Conservation (phyloP, 2,329 filamentous ascomycete species). For the Alternaria sp. region DNA sequence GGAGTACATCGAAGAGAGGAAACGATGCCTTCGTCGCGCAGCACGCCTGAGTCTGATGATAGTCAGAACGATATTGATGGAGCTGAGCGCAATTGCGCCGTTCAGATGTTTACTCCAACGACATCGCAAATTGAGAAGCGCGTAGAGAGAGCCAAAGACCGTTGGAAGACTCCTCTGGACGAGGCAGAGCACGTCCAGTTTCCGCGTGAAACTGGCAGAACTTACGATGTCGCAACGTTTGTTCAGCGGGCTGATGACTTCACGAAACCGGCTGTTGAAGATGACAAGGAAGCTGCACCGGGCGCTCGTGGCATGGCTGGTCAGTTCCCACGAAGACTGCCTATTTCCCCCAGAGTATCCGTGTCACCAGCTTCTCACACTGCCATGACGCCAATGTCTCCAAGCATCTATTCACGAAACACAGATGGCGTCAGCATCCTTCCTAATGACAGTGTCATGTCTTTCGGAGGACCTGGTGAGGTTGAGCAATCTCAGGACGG, state of each 20-base stretch:
- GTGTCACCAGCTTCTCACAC: slow-evolving; percentile 13
- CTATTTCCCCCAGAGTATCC: slow-evolving; percentile 1
- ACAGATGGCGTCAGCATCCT: slow-evolving; percentile 48
- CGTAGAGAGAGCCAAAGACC: slow-evolving; percentile 46
- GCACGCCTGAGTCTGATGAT: slow-evolving; percentile 2
- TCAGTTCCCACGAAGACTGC: background rate
- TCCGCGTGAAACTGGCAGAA: slow-evolving; percentile 35
- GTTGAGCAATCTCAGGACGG: slow-evolving; percentile 13
- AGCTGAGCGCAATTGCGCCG: background rate
- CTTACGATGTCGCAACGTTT: slow-evolving; percentile 20
- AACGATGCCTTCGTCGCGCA: slow-evolving; percentile 8
- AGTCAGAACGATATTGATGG: background rate
- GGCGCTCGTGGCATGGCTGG: too few relatives aligned
- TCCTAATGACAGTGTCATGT: slow-evolving; percentile 43
- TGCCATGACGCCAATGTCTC: slow-evolving; percentile 47
- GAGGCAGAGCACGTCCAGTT: slow-evolving; percentile 37
- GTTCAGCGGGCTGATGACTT: background rate
- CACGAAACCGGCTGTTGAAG: background rate
- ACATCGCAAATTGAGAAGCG: slow-evolving; percentile 49
- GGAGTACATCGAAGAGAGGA: slow-evolving; percentile 14
- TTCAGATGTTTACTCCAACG: slow-evolving; percentile 37
- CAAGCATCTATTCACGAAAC: slow-evolving; percentile 56
- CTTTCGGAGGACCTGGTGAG: slow-evolving; percentile 22
- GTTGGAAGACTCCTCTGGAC: slow-evolving; percentile 52
- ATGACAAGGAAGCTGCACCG: background rate